phyloP scores from a whole-genome alignment of 768 basidiomycete species.

The Russula vinacea region DNA sequence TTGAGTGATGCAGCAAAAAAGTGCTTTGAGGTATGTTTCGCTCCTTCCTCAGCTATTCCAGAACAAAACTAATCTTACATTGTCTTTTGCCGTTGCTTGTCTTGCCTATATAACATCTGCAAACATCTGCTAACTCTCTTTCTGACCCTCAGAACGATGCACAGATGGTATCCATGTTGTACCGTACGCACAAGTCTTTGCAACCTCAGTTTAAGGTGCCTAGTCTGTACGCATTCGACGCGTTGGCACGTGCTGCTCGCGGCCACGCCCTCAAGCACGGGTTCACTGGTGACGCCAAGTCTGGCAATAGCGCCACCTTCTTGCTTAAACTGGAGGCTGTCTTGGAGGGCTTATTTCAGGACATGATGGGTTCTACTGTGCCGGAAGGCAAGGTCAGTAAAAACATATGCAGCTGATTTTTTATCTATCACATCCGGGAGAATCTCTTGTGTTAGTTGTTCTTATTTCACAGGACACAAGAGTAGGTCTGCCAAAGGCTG shows the following conservation, averaged over 20 bases:
- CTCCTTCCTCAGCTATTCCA: neutral
- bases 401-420: constrained; percentile 22
- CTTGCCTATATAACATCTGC: constrained; percentile 3
- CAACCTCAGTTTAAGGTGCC: constrained; percentile 66
- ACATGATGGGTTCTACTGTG: constrained; percentile 65
- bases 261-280: constrained; percentile 62
- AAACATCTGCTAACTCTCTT: constrained; percentile 2
- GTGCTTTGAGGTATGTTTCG: constrained; percentile 62
- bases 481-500: constrained; percentile 22
- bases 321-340: constrained; percentile 87
- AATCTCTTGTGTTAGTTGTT: constrained; percentile 23
- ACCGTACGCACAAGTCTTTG: constrained; percentile 83
- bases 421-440: constrained; percentile 19
- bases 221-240: constrained; percentile 92
- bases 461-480: constrained; percentile 13
- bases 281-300: constrained; percentile 52
- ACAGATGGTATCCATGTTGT: constrained; percentile 82
- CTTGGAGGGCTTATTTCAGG: constrained; percentile 83
- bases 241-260: constrained; percentile 81
- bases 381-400: constrained; percentile 83
- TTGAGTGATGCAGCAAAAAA: constrained; percentile 76
- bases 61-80: neutral
- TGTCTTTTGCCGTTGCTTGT: constrained; percentile 11
- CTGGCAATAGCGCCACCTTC: constrained; percentile 78
- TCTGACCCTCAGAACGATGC: constrained; percentile 67